Base-by-base conservation (phyloP, 148 eudicot genomes). In the Suaeda aralocaspica region DNA sequence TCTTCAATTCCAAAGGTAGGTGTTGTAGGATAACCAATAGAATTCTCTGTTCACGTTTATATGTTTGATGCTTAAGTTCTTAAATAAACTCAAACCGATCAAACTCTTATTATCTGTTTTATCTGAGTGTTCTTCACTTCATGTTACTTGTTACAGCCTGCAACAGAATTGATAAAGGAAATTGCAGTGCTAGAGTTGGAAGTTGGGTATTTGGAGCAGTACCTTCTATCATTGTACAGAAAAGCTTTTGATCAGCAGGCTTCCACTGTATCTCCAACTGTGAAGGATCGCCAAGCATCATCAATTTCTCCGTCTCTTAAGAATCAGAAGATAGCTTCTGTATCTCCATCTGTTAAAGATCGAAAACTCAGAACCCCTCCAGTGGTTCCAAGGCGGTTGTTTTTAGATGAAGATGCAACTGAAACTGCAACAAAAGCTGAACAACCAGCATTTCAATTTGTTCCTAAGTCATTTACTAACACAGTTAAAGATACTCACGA, bases 241-340 rank as follows among this genome's bases (percentile, higher is more conserved):
- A 85, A 86, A 82, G 96, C 99, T 55, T 94, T 94, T 79, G 97
- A 87, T 75, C 94, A 87, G 82, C 92, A 89, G 77, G 67, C 74
- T 12, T 76, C 91, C 59, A 78, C 89, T 4, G 76, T 83, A 28
- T 83, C 98, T 66, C 92, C 92, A 28, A 65, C 79, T 45, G 51
- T 42, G 21, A 77, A 72, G 68, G 76, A 72, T 67, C 72, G 72
- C 39, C 65, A 63, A 34, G 44, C 64, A 46, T 59, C 76, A 22
- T 67, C 88, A 30, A 60, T 75, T 28, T 84, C 98, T 71, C 89
- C 92, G 18, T 44, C 80, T 15, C 62, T 67, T 26, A 85, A 81
- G 67, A 81, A 77, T 68, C 88, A 89, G 83, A 85, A 81, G 77
- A 72, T 75, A 42, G 77, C 85, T 41, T 78, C 86, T 21, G 57